Conservation (phyloP, 208 protist genomes). For the Acanthamoeba castellanii region DNA sequence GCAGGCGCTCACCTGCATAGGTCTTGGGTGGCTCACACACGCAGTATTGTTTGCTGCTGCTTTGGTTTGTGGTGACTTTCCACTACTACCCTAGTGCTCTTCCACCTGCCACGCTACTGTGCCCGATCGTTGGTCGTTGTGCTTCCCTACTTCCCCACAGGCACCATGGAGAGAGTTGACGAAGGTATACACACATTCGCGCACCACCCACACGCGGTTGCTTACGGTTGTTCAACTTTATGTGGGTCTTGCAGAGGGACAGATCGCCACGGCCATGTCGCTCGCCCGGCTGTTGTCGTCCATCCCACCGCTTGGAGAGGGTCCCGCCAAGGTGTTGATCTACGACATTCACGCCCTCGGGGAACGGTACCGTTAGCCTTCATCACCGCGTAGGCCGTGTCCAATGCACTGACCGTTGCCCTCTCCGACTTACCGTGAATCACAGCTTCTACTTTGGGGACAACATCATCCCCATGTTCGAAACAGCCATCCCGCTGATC, state of each 20-base stretch:
- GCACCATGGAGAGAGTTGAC: conserved; percentile 48
- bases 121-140: conserved; percentile 79
- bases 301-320: conserved; percentile 75
- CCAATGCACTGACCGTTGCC: background rate
- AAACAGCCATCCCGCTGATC: conserved; percentile 81
- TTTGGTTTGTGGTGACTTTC: background rate
- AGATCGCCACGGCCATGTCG: conserved; percentile 86
- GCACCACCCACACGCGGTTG: background rate
- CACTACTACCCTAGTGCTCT: conserved; percentile 75
- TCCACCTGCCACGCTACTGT: conserved; percentile 83
- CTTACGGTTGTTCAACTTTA: background rate
- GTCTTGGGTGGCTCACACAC: background rate
- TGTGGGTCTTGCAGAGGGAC: conserved; percentile 70
- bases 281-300: conserved; percentile 81
- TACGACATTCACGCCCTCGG: conserved; percentile 87
- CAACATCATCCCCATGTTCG: conserved; percentile 82
- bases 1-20: background rate
- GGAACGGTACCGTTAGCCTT: background rate
- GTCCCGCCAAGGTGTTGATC: conserved; percentile 83
- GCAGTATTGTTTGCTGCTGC: background rate
- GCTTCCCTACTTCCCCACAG: conserved; percentile 86
- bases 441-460: conserved; percentile 85
- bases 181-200: background rate
- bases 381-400: background rate
- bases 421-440: background rate